phyloP scores from a whole-genome alignment of 2,329 filamentous ascomycete species.

The Magnaporthales sp. region DNA sequence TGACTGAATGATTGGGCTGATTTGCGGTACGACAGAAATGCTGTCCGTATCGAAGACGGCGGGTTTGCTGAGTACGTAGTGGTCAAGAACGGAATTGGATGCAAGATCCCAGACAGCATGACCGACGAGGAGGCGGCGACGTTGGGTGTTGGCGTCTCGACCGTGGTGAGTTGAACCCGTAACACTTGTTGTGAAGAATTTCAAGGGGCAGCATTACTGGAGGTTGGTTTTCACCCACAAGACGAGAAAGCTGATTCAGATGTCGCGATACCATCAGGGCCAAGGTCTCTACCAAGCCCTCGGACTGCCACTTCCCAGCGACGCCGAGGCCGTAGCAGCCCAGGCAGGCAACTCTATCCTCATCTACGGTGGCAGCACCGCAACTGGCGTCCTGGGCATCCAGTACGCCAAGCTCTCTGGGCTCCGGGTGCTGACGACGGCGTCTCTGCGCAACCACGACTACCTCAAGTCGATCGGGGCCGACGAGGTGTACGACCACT shows the following conservation, averaged over 20 bases:
- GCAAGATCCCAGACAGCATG: constrained; percentile 35
- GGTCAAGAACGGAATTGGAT: constrained; percentile 28
- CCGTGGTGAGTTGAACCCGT: constrained; percentile 25
- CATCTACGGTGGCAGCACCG: constrained; percentile 42
- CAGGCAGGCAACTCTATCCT: constrained; percentile 28
- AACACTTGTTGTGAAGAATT: too few species aligned
- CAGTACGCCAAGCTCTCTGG: constrained; percentile 33
- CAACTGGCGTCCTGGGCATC: constrained; percentile 43
- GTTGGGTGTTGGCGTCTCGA: constrained; percentile 29
- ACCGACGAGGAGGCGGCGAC: constrained; percentile 36
- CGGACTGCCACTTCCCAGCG: constrained; percentile 27
- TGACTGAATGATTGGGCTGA: background rate
- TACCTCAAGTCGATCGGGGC: constrained; percentile 34
- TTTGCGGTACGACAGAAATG: constrained; percentile 17
- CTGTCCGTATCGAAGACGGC: constrained; percentile 28
- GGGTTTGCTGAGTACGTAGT: constrained; percentile 30
- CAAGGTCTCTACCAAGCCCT: constrained; percentile 39
- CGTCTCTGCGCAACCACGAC: constrained; percentile 27
- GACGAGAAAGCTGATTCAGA: background rate
- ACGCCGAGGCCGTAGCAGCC: constrained; percentile 3
- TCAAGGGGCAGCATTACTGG: background rate
- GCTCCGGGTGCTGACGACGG: constrained; percentile 27
- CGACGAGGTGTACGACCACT: constrained; percentile 37
- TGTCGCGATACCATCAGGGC: constrained; percentile 19
- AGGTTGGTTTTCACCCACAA: background rate